Evolutionary conservation across 495 filamentous ascomycete genomes (phyloP), one percentile per base, ranked within the genome.

Genomic region (Lophiotrema nucula): DNA sequence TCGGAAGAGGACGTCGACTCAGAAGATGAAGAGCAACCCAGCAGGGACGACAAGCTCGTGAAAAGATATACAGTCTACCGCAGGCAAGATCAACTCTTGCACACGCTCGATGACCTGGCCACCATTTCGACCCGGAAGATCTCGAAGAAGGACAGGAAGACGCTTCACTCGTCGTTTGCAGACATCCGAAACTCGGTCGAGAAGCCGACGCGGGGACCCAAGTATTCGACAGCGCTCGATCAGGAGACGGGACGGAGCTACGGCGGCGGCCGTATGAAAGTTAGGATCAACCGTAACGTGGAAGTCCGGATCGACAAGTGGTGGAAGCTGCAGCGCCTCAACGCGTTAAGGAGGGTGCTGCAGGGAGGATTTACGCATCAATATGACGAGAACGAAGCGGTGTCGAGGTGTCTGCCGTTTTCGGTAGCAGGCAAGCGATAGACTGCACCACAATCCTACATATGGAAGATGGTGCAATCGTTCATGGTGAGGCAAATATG

Each of bases 101-200:
- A 76, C 21, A 75, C 74, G 4, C 77, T 87, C 15, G 69, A 78
- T 19, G 74, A 72, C 10, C 72, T 85, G 19, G 78, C 83, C 23
- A 78, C 70, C 21, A 77, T 87, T 41, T 87, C 85, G 44, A 81
- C 79, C 21, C 89, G 88, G 62, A 75, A 81, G 31, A 81, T 95
- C 53, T 88, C 86, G 56, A 92, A 90, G 71, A 85, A 83, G 59
- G 85, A 92, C 57, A 84, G 86, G 49, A 89, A 89, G 66, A 79
- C 81, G 3, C 80, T 96, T 2, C 89, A 92, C 66, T 77, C 76
- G 33, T 87, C 82, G 58, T 95, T 97, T 58, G 72, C 80, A 16
- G 93, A 93, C 53, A 90, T 97, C 64, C 75, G 90, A 22, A 89
- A 88, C 19, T 90, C 88, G 1, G 81, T 97, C 39, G 87, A 95